phyloP scores from a whole-genome alignment of 257 asterid genomes.

The Oldenlandia corymbosa region DNA sequence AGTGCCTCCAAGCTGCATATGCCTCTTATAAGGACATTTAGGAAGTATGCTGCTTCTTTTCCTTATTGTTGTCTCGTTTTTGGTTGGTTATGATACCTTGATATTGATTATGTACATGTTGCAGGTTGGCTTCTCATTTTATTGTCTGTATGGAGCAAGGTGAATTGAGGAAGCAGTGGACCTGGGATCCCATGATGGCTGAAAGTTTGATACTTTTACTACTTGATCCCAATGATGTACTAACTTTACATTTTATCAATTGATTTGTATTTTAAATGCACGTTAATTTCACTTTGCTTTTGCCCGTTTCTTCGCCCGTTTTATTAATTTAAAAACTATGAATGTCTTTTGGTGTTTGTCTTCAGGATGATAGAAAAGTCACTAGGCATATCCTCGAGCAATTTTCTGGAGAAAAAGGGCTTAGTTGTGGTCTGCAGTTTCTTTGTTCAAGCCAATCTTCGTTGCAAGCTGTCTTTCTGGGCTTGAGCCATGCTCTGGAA shows the following conservation, averaged over 20 bases:
- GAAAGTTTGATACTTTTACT: constrained; percentile 81
- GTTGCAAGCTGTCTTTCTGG: constrained; percentile 53
- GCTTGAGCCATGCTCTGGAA: constrained; percentile 78
- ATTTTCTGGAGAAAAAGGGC: constrained; percentile 67
- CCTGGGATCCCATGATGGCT: constrained; percentile 94
- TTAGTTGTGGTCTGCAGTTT: constrained; percentile 75
- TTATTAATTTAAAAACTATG: constrained; percentile 2
- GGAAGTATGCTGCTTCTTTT: constrained; percentile 49
- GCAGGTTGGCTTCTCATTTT: constrained; percentile 75
- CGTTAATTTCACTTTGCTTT: background rate
- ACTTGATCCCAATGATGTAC: constrained; percentile 92
- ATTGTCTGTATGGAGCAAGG: constrained; percentile 67
- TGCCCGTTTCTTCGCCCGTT: background rate
- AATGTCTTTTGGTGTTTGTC: constrained; percentile 18
- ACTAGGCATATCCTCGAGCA: constrained; percentile 81
- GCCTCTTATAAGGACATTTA: constrained; percentile 77
- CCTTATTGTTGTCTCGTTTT: background rate
- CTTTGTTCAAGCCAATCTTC: constrained; percentile 74
- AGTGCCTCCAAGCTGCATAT: constrained; percentile 64
- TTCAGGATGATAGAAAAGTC: constrained; percentile 76
- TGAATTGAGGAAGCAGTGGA: constrained; percentile 74
- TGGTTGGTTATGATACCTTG: constrained; percentile 19
- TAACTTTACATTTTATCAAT: constrained; percentile 1
- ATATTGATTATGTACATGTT: constrained; percentile 16
- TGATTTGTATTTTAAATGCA: background rate